Evolutionary conservation across 257 asterid species (phyloP).

Genomic region (Anisodus acutangulus): DNA sequence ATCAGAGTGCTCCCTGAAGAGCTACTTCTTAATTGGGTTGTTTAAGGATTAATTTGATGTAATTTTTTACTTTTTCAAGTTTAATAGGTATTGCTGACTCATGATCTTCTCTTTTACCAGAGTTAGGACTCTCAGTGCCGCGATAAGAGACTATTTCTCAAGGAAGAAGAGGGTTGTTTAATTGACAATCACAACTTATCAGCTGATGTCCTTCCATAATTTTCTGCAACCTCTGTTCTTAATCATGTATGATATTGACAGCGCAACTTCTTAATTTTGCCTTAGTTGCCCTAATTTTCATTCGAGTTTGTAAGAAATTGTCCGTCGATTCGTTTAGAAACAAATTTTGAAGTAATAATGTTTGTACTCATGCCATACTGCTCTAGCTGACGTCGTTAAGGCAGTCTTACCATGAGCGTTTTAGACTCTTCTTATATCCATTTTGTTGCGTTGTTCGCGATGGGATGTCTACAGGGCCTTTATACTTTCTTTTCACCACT

Average conservation of each 20-base stretch:
- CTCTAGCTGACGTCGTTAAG: neutral
- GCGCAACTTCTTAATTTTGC: conserved; percentile 23
- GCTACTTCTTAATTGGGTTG: neutral
- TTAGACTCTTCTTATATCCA: neutral
- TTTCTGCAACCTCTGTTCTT: conserved; percentile 6
- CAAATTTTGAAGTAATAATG: conserved; percentile 19
- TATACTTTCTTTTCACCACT: neutral
- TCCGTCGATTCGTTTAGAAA: neutral
- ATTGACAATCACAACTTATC: conserved; percentile 7
- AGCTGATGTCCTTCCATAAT: neutral
- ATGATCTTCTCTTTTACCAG: conserved; percentile 47
- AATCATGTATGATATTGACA: conserved; percentile 25
- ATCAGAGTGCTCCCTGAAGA: conserved; percentile 16
- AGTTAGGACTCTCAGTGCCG: conserved; percentile 75
- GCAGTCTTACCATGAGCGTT: conserved; percentile 23
- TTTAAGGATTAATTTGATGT: neutral
- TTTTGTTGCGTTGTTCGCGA: neutral
- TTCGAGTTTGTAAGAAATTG: neutral
- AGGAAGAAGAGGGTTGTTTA: conserved; percentile 44
- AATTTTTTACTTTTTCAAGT: neutral
- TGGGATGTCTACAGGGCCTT: neutral
- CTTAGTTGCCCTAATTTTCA: neutral
- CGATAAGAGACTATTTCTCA: conserved; percentile 56
- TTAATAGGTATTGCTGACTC: conserved; percentile 26
- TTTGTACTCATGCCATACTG: conserved; percentile 1